Evolutionary conservation across 1,139 yeast species (phyloP).

Genomic region (Kodamaea ohmeri): DNA sequence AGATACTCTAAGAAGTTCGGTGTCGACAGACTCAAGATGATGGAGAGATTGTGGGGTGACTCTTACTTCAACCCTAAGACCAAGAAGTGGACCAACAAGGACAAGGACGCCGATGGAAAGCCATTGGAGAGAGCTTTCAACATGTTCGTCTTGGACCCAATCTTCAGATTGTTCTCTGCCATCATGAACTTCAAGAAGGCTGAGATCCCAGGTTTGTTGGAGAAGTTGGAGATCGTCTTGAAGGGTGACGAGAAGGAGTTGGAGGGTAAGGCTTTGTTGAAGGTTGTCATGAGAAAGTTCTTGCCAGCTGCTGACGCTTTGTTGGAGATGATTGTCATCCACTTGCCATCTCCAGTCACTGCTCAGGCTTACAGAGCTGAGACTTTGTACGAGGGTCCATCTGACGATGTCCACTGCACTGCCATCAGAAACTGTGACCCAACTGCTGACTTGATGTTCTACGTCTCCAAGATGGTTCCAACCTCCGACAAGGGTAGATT

Average conservation of each 20-base stretch:
- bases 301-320: slow-evolving; percentile 99
- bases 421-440: slow-evolving; percentile 99
- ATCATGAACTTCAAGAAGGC: slow-evolving; percentile 71
- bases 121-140: slow-evolving; percentile 98
- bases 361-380: slow-evolving; percentile 99
- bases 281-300: slow-evolving; percentile 99
- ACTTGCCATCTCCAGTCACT: slow-evolving; percentile 99
- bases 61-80: slow-evolving; percentile 99
- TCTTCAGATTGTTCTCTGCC: slow-evolving; percentile 77
- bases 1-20: slow-evolving; percentile 99
- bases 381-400: slow-evolving; percentile 98
- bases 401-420: slow-evolving; percentile 86
- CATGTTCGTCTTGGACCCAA: slow-evolving; percentile 99
- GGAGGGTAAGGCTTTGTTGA: slow-evolving; percentile 97
- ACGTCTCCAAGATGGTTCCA: slow-evolving; percentile 99
- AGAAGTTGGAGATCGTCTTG: slow-evolving; percentile 86
- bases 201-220: slow-evolving; percentile 84
- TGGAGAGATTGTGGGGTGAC: slow-evolving; percentile 99
- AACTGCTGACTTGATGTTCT: slow-evolving; percentile 95
- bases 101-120: slow-evolving; percentile 94
- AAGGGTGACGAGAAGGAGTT: slow-evolving; percentile 95
- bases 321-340: slow-evolving; percentile 97
- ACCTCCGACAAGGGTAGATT: slow-evolving; percentile 99
- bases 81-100: slow-evolving; percentile 98
- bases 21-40: slow-evolving; percentile 97